Conservation (phyloP, 1,139 yeast genomes). For the Hansenula sp. region DNA sequence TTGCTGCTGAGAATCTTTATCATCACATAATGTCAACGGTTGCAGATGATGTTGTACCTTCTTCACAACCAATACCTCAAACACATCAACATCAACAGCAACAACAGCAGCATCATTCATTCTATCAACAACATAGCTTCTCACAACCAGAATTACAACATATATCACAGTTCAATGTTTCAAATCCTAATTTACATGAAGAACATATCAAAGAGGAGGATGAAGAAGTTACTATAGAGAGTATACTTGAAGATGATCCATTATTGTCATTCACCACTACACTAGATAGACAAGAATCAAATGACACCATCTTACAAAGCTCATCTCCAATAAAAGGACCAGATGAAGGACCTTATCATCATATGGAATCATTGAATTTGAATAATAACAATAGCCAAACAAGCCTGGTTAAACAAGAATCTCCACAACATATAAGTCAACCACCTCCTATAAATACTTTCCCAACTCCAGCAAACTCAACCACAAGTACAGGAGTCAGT, state of each 20-base stretch:
- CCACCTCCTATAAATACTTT: not conserved
- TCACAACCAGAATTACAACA: conserved; percentile 1
- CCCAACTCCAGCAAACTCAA: conserved; percentile 1
- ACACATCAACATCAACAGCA: not conserved
- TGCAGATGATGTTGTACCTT: not conserved
- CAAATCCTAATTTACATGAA: not conserved
- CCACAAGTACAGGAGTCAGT: not conserved
- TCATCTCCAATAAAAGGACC: conserved; percentile 16
- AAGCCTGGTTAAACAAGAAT: not conserved
- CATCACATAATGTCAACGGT: not conserved
- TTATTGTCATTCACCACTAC: conserved; percentile 20
- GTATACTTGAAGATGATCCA: conserved; percentile 22
- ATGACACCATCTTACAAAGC: conserved; percentile 20
- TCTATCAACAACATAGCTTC: conserved; percentile 1
- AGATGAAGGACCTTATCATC: not conserved
- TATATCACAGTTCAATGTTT: not conserved
- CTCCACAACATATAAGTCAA: not conserved
- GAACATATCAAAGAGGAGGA: conserved; percentile 1
- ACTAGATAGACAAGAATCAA: conserved; percentile 21
- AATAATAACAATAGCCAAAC: not conserved
- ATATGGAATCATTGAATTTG: conserved; percentile 4
- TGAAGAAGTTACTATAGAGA: conserved; percentile 18
- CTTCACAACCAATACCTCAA: not conserved
- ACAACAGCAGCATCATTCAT: not conserved
- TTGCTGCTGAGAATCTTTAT: not conserved